Percentiles rank a stretch among this genome's conserved stretches.
These are phyloP conservation scores for Magnusiomyces magnusii DNA, from an alignment of 1,139 yeast genomes.

Conservation along the genomic window DNA sequence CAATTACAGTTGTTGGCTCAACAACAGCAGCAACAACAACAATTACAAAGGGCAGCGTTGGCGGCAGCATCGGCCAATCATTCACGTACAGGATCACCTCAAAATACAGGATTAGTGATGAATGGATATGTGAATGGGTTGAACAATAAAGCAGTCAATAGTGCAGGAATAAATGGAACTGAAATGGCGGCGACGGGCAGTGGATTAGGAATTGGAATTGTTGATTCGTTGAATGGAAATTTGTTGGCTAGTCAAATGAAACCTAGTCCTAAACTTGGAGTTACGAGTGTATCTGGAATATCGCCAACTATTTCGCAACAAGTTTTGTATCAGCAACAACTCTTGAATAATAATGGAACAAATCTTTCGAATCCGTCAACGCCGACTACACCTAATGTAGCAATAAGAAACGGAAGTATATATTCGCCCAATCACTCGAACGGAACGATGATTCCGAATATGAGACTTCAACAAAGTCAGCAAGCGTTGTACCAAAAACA, in stretches of 20 bases:
- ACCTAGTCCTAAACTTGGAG: not conserved
- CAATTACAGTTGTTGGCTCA: slow-evolving; percentile 4
- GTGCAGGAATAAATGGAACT: not conserved
- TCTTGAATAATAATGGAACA: not conserved
- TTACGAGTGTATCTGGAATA: not conserved
- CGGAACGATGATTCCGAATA: not conserved
- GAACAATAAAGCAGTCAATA: not conserved
- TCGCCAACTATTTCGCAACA: slow-evolving; percentile 2
- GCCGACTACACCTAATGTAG: slow-evolving; percentile 3
- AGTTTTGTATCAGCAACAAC: slow-evolving; percentile 1
- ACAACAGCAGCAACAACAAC: slow-evolving; percentile 3
- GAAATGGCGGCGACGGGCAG: not conserved
- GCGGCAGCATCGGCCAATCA: slow-evolving; percentile 1
- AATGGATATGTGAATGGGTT: slow-evolving; percentile 1
- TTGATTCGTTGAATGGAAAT: not conserved
- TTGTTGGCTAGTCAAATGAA: slow-evolving; percentile 2
- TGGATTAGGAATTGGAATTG: not conserved
- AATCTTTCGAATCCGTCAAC: not conserved
- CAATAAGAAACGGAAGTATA: not conserved
- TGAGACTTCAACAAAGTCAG: not conserved
- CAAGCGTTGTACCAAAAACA: slow-evolving; percentile 1
- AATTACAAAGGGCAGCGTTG: not conserved
- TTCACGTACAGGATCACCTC: not conserved
- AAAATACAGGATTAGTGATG: not conserved
- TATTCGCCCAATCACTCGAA: not conserved